Conservation (phyloP, 2,329 filamentous ascomycete species). For the Cordyceps fumosorosea region DNA sequence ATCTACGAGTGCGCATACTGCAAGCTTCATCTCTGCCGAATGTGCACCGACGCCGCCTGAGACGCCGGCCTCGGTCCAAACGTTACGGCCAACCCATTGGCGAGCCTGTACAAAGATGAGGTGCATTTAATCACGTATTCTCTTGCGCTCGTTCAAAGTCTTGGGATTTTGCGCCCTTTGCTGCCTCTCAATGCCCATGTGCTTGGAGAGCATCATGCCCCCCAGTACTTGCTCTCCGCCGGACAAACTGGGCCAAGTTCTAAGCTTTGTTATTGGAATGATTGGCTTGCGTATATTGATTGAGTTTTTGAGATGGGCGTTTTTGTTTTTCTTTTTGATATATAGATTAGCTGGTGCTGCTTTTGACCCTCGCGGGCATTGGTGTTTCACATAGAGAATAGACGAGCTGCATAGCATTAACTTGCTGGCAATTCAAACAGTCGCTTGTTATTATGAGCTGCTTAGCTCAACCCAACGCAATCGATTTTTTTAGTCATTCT, state of each 20-base stretch:
- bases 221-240: neutral
- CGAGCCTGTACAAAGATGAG: neutral
- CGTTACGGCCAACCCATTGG: neutral
- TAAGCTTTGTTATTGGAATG: slow-evolving; percentile 1
- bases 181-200: neutral
- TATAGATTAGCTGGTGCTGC: slow-evolving; percentile 4
- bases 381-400: neutral
- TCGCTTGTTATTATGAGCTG: neutral
- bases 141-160: neutral
- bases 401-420: neutral
- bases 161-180: neutral
- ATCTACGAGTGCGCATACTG: slow-evolving; percentile 66
- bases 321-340: neutral
- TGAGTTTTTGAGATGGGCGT: neutral
- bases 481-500: neutral
- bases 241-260: neutral
- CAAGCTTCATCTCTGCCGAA: slow-evolving; percentile 57
- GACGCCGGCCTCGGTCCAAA: neutral
- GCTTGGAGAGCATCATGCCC: neutral
- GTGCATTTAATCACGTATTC: neutral
- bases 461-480: neutral
- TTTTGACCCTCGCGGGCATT: neutral
- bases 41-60: slow-evolving; percentile 5
- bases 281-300: neutral
- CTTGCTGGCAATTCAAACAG: neutral